Evolutionary conservation across 164 flowering plant species (phyloP).

Genomic region (Platanus orientalis): DNA sequence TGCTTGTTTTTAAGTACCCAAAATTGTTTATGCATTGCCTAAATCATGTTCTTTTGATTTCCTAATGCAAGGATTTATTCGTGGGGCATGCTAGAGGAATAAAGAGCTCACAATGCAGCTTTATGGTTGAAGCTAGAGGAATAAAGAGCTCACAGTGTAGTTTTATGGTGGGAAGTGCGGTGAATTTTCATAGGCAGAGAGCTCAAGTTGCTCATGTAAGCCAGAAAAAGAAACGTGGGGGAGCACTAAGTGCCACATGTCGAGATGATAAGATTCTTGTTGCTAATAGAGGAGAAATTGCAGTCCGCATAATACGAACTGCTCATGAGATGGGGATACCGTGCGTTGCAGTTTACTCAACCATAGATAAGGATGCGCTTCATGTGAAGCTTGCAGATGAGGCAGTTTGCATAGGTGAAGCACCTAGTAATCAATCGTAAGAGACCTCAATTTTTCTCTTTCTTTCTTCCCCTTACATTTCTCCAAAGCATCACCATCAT

Average conservation of each 20-base stretch:
- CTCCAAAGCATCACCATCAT: no score
- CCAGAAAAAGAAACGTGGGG: slow-evolving; percentile 44
- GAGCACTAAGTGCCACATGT: slow-evolving; percentile 62
- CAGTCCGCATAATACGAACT: slow-evolving; percentile 90
- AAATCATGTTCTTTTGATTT: not conserved
- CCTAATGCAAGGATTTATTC: slow-evolving; percentile 35
- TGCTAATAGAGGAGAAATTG: slow-evolving; percentile 98
- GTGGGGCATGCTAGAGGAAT: slow-evolving; percentile 37
- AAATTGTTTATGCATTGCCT: slow-evolving; percentile 1
- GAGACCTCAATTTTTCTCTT: slow-evolving; percentile 18
- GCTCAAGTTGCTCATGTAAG: slow-evolving; percentile 30
- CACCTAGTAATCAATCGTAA: slow-evolving; percentile 97
- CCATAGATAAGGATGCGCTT: slow-evolving; percentile 95
- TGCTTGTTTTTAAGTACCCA: not conserved
- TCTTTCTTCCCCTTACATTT: not conserved
- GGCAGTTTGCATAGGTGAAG: slow-evolving; percentile 99
- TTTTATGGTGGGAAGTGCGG: slow-evolving; percentile 50
- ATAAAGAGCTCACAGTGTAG: slow-evolving; percentile 67
- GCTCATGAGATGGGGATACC: slow-evolving; percentile 98
- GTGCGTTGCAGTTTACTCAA: slow-evolving; percentile 96
- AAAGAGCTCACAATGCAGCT: slow-evolving; percentile 66
- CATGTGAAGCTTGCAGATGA: slow-evolving; percentile 98
- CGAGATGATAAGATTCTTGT: slow-evolving; percentile 76
- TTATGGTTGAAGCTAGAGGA: slow-evolving; percentile 45
- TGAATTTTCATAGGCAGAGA: slow-evolving; percentile 50